These are phyloP conservation scores for Fusarium dimerum DNA, from an alignment of 2,329 filamentous ascomycete species.

Conservation along the genomic window DNA sequence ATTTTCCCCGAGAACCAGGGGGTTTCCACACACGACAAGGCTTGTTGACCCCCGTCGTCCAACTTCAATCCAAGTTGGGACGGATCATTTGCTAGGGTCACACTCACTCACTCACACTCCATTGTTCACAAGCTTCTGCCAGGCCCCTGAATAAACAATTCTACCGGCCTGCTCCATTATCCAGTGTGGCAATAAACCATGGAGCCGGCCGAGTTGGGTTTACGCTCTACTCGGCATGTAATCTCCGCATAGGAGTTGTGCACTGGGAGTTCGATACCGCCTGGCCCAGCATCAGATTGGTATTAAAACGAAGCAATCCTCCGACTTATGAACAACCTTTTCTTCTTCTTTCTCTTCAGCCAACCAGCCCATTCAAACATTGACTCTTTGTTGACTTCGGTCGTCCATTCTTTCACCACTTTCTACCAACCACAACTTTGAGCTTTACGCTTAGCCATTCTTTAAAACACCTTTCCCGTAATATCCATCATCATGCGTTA, in stretches of 20 bases:
- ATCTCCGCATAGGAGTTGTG: constrained; percentile 26
- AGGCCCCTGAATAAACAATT: constrained; percentile 18
- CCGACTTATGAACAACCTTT: constrained; percentile 22
- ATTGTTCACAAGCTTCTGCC: constrained; percentile 20
- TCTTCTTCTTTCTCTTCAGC: constrained; percentile 41
- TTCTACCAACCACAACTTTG: constrained; percentile 28
- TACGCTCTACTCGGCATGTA: constrained; percentile 20
- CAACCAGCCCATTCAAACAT: constrained; percentile 45
- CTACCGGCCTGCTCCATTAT: too few relatives aligned
- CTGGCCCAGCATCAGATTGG: constrained; percentile 11
- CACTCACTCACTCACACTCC: constrained; percentile 19
- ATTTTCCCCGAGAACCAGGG: constrained; percentile 7
- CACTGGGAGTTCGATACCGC: too few relatives aligned
- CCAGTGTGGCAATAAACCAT: constrained; percentile 13
- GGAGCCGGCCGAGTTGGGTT: constrained; percentile 15
- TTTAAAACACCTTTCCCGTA: constrained; percentile 24
- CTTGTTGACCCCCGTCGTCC: constrained; percentile 6
- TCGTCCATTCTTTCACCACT: constrained; percentile 55
- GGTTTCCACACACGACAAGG: constrained; percentile 23
- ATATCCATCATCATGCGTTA: constrained; percentile 62
- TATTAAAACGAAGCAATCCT: constrained; percentile 52
- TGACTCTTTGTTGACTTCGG: constrained; percentile 53
- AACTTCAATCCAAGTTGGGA: constrained; percentile 23
- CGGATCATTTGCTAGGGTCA: constrained; percentile 24
- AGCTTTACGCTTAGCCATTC: constrained; percentile 30